Evolutionary conservation across 2,329 filamentous ascomycete genomes (phyloP).

Genomic region (Epichloe typhina): DNA sequence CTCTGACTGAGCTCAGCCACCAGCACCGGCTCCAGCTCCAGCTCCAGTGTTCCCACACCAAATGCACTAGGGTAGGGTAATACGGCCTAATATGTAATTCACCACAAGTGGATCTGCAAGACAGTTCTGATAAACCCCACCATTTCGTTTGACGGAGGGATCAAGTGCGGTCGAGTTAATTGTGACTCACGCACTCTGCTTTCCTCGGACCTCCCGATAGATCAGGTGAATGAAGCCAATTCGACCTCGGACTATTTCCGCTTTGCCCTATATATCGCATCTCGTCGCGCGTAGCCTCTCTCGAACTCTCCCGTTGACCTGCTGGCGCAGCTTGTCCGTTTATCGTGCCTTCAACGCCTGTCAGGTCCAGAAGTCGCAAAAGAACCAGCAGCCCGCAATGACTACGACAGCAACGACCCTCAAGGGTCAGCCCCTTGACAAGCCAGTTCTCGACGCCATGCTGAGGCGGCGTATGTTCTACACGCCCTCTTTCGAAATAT

Average conservation of each 20-base stretch:
- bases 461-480: constrained; percentile 86
- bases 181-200: constrained; percentile 16
- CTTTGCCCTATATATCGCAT: constrained; percentile 4
- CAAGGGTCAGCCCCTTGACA: constrained; percentile 82
- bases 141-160: constrained; percentile 8
- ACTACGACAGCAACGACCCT: constrained; percentile 54
- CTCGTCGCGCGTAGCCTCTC: constrained; percentile 4
- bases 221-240: constrained; percentile 17
- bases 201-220: constrained; percentile 6
- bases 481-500: constrained; percentile 91
- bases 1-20: too few relatives aligned
- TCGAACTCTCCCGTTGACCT: constrained; percentile 10
- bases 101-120: constrained; percentile 1
- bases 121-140: constrained; percentile 10
- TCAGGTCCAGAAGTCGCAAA: constrained; percentile 15
- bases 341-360: constrained; percentile 18
- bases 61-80: background rate
- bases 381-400: constrained; percentile 23
- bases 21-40: too few relatives aligned
- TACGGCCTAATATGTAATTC: background rate
- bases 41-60: too few relatives aligned
- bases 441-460: constrained; percentile 67
- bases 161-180: constrained; percentile 12
- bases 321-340: constrained; percentile 17
- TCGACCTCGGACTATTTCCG: constrained; percentile 7